These are phyloP conservation scores for Vitis amurensis DNA, from an alignment of 164 flowering plant genomes.

Conservation along the genomic window DNA sequence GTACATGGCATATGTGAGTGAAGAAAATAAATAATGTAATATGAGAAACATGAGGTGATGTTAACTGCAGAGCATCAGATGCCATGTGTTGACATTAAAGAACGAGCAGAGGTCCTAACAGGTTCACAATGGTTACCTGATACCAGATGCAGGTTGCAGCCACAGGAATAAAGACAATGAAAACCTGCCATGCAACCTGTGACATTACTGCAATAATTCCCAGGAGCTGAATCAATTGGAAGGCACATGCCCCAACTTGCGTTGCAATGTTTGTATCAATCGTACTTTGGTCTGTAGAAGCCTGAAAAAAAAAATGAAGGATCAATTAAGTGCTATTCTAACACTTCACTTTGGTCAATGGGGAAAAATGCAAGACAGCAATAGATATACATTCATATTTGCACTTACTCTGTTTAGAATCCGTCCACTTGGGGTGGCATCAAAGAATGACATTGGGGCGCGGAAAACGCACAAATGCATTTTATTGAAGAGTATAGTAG, in stretches of 20 bases:
- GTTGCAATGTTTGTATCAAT: conserved; percentile 47
- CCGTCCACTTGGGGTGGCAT: conserved; percentile 75
- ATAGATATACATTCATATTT: neutral
- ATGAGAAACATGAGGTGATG: no score
- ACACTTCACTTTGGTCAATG: neutral
- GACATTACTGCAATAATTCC: conserved; percentile 70
- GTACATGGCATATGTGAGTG: no score
- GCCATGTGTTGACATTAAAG: no score
- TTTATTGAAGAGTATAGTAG: conserved; percentile 52
- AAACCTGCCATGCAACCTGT: conserved; percentile 74
- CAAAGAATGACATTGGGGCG: conserved; percentile 79
- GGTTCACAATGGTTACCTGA: conserved; percentile 39
- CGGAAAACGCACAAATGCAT: conserved; percentile 67
- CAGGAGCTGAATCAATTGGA: conserved; percentile 49
- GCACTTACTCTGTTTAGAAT: conserved; percentile 60
- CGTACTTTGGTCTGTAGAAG: conserved; percentile 73
- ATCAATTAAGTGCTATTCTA: neutral
- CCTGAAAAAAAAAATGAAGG: conserved; percentile 30
- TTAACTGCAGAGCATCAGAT: no score
- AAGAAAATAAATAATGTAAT: no score
- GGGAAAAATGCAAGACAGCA: no score
- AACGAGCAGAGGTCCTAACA: no score
- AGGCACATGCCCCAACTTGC: conserved; percentile 37
- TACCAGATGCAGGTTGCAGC: conserved; percentile 52
- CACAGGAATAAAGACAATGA: conserved; percentile 57